These are phyloP conservation scores for Tylopilus orsonianus DNA, from an alignment of 1,284 basidiomycete species.

Conservation along the genomic window DNA sequence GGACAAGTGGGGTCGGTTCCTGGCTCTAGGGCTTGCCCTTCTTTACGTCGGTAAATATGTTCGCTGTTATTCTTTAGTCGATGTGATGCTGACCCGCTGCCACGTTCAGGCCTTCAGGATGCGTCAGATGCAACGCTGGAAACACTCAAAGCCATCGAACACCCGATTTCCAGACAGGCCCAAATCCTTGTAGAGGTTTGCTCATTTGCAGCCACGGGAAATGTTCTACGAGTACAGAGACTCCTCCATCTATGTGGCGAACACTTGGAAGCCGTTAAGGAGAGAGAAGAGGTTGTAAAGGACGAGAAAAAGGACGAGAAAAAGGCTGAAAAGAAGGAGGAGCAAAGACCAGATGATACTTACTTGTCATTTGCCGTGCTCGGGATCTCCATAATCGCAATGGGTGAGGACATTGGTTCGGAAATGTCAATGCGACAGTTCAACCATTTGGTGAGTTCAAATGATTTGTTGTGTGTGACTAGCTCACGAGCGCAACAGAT, in stretches of 20 bases:
- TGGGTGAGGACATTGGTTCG: conserved; percentile 98
- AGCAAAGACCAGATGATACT: conserved; percentile 64
- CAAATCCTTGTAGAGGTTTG: conserved; percentile 94
- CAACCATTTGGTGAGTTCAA: conserved; percentile 78
- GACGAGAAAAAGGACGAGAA: conserved; percentile 57
- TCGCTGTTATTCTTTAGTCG: neutral
- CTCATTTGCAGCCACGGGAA: conserved; percentile 93
- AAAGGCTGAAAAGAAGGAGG: conserved; percentile 54
- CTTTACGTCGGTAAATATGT: conserved; percentile 78
- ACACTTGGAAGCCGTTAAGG: conserved; percentile 70
- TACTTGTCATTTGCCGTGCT: conserved; percentile 95
- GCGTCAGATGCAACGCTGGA: conserved; percentile 94
- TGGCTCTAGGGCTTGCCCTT: conserved; percentile 88
- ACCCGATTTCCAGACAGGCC: conserved; percentile 89
- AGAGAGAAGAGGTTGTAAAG: conserved; percentile 50
- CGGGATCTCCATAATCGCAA: conserved; percentile 92
- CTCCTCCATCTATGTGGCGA: conserved; percentile 95
- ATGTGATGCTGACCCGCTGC: conserved; percentile 10
- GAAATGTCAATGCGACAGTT: conserved; percentile 96
- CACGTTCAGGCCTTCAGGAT: conserved; percentile 75
- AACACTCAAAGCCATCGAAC: conserved; percentile 93
- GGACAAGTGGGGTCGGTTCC: conserved; percentile 93
- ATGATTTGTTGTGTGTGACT: neutral
- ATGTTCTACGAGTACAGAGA: conserved; percentile 91
- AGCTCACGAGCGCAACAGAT: conserved; percentile 56